A percentile compares a stretch with the other conserved stretches of the same genome.
Evolutionary conservation across 306 rosid genomes (phyloP).

Genomic region (Citrullus colocynthis): DNA sequence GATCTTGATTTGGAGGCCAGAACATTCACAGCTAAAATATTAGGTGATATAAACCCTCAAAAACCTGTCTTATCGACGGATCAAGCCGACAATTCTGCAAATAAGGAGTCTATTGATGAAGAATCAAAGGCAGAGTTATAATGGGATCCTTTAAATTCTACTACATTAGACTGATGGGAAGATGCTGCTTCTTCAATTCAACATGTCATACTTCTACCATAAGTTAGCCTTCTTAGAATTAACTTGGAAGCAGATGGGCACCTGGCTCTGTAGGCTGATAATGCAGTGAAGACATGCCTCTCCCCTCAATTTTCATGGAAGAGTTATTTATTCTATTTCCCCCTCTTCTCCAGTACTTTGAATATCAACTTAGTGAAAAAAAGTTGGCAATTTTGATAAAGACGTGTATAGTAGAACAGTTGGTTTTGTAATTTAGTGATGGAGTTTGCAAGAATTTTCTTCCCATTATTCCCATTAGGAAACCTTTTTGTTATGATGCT

Average conservation of each 20-base stretch:
- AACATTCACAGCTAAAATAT: conserved; percentile 61
- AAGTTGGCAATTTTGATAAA: conserved; percentile 6
- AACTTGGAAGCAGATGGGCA: not conserved
- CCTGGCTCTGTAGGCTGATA: not conserved
- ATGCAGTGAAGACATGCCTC: not conserved
- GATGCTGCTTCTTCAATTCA: not conserved
- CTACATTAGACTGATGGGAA: not conserved
- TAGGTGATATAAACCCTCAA: conserved; percentile 37
- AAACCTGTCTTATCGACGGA: conserved; percentile 28
- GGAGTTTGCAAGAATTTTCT: not conserved
- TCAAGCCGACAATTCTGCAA: conserved; percentile 15
- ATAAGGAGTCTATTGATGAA: conserved; percentile 17
- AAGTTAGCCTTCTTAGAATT: not conserved
- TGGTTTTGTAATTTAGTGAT: not conserved
- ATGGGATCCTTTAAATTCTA: not conserved
- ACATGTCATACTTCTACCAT: not conserved
- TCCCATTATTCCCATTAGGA: not conserved
- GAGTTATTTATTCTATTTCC: not conserved
- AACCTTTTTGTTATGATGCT: not conserved
- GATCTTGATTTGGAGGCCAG: conserved; percentile 88
- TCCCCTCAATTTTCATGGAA: not conserved
- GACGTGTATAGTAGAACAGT: not conserved
- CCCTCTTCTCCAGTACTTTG: not conserved
- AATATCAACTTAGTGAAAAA: not conserved
- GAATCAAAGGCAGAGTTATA: conserved; percentile 80